These are phyloP conservation scores for Solanum rostratum DNA, from an alignment of 257 asterid species.

Conservation along the genomic window DNA sequence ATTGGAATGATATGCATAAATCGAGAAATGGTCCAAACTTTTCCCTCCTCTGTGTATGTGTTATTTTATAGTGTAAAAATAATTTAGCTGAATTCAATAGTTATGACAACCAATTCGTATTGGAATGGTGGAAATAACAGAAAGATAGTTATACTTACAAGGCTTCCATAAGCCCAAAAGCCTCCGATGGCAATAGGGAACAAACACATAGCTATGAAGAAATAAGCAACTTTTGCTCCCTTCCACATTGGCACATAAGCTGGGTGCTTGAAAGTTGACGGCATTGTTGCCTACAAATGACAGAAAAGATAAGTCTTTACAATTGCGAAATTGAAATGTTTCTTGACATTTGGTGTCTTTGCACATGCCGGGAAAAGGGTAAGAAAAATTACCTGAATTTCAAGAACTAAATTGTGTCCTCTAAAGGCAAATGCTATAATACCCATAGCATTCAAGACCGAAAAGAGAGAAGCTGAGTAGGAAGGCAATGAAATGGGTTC, in stretches of 20 bases:
- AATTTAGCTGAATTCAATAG: not conserved
- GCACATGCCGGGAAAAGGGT: not conserved
- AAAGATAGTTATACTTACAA: conserved; percentile 35
- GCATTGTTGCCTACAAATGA: conserved; percentile 82
- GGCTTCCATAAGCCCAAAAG: conserved; percentile 95
- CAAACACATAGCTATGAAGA: conserved; percentile 75
- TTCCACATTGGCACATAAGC: conserved; percentile 98
- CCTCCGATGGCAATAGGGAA: conserved; percentile 97
- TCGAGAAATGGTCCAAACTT: too few species aligned
- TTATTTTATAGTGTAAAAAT: not conserved
- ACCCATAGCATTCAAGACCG: conserved; percentile 85
- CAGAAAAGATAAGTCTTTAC: not conserved
- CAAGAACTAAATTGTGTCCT: conserved; percentile 90
- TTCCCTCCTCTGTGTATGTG: too few species aligned
- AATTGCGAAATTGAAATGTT: not conserved
- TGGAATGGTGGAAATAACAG: not conserved
- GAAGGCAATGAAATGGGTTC: conserved; percentile 65
- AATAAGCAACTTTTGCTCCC: conserved; percentile 86
- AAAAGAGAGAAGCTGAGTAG: conserved; percentile 42
- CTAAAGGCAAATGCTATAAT: conserved; percentile 86
- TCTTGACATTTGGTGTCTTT: not conserved
- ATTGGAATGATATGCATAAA: too few species aligned
- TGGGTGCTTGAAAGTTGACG: conserved; percentile 93
- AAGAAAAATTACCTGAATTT: conserved; percentile 60
- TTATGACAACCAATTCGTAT: not conserved